Percentiles rank a stretch among this genome's conserved stretches.
Conservation (phyloP, 2,329 filamentous ascomycete genomes). For the Chaetothyriales sp. region DNA sequence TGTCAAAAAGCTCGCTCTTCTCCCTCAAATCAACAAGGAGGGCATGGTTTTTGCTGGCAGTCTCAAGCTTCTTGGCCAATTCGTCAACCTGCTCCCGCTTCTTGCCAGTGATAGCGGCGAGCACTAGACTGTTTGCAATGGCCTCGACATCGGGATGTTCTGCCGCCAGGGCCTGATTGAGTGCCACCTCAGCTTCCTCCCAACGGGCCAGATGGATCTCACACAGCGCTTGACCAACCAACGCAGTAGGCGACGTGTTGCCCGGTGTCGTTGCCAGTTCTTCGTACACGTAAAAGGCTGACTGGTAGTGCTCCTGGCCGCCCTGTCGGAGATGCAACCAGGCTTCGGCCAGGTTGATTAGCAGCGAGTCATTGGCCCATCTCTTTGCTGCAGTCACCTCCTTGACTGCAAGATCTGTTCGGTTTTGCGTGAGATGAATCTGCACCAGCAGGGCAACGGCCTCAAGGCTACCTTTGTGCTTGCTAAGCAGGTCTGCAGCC, state of each 20-base stretch:
- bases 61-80: conserved; percentile 30
- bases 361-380: conserved; percentile 88
- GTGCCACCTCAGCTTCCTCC: conserved; percentile 76
- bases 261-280: conserved; percentile 81
- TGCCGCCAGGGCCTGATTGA: conserved; percentile 66
- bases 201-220: conserved; percentile 80
- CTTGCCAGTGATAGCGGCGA: conserved; percentile 65
- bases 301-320: conserved; percentile 91
- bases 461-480: conserved; percentile 70
- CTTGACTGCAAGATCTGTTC: conserved; percentile 77
- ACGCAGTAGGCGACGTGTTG: conserved; percentile 59
- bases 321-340: conserved; percentile 87
- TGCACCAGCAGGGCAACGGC: conserved; percentile 78
- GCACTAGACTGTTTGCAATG: conserved; percentile 69
- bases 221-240: conserved; percentile 78
- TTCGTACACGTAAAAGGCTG: conserved; percentile 94
- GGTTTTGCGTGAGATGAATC: conserved; percentile 83
- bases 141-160: conserved; percentile 52
- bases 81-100: conserved; percentile 29
- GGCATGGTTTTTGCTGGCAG: conserved; percentile 52
- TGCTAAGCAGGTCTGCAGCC: conserved; percentile 62
- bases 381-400: conserved; percentile 74
- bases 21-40: conserved; percentile 62
- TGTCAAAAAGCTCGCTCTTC: conserved; percentile 80
- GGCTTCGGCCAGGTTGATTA: conserved; percentile 88